These are phyloP conservation scores for Aspergillus unguis DNA, from an alignment of 2,329 filamentous ascomycete genomes.

Conservation along the genomic window DNA sequence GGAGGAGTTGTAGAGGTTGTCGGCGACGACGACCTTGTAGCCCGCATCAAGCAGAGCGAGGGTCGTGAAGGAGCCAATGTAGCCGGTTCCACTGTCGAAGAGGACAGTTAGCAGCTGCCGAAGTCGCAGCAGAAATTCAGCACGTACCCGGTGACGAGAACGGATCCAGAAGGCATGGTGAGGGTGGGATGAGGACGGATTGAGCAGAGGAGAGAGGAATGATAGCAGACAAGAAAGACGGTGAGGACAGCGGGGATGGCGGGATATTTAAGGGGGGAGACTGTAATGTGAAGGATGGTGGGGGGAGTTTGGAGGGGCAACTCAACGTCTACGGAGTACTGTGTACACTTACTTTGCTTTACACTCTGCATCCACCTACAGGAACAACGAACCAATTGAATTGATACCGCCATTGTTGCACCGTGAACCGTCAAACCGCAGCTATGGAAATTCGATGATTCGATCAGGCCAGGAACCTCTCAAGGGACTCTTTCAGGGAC, in stretches of 20 bases:
- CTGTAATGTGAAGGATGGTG: slow-evolving; percentile 9
- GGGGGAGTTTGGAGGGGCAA: not conserved
- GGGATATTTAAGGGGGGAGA: slow-evolving; percentile 17
- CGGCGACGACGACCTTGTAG: slow-evolving; percentile 94
- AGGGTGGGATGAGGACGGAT: slow-evolving; percentile 4
- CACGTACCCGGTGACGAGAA: slow-evolving; percentile 85
- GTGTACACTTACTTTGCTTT: too few relatives aligned
- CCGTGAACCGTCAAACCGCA: too few relatives aligned
- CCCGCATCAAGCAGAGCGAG: slow-evolving; percentile 88
- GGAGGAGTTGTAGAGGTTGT: slow-evolving; percentile 97
- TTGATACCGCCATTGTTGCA: too few relatives aligned
- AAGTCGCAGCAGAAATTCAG: not conserved
- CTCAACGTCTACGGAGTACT: not conserved
- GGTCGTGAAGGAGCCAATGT: slow-evolving; percentile 96
- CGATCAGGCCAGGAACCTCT: too few relatives aligned
- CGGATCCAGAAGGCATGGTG: slow-evolving; percentile 76
- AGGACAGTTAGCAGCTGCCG: slow-evolving; percentile 24
- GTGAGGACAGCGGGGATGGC: slow-evolving; percentile 9
- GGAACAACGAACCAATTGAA: too few relatives aligned
- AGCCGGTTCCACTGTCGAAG: slow-evolving; percentile 78
- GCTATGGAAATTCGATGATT: too few relatives aligned
- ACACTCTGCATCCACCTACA: too few relatives aligned
- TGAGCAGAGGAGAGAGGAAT: not conserved
- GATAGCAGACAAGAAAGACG: slow-evolving; percentile 8
- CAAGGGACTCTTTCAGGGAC: not conserved